A percentile compares a stretch with the other conserved stretches of the same genome.
Conservation (phyloP, 129 eudicot species). For the Lonicera japonica region DNA sequence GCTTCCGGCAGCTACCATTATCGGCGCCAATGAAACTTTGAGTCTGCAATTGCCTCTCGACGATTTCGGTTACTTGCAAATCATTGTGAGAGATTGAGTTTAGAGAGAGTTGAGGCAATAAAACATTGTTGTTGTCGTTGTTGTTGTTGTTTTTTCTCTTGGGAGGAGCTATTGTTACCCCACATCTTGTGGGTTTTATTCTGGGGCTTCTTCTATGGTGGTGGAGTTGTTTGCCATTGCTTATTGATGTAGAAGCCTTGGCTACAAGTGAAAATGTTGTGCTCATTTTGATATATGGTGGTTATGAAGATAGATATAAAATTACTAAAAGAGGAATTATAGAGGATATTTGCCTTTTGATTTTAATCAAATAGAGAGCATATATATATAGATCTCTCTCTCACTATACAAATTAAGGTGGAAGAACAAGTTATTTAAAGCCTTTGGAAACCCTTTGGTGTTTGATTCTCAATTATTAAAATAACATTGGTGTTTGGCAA, state of each 20-base stretch:
- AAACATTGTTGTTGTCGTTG: background rate
- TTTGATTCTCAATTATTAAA: background rate
- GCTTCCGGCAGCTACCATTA: conserved; percentile 15
- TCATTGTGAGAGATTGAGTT: conserved; percentile 47
- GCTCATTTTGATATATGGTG: conserved; percentile 28
- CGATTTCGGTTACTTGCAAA: conserved; percentile 48
- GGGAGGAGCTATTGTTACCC: conserved; percentile 38
- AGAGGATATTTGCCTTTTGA: background rate
- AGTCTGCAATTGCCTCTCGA: conserved; percentile 41
- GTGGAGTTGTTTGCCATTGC: conserved; percentile 18
- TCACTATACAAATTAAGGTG: background rate
- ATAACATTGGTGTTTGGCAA: no score
- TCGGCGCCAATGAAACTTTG: conserved; percentile 1
- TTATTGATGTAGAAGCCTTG: conserved; percentile 13
- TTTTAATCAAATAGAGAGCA: no score
- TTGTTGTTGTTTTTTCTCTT: no score
- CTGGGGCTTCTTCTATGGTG: conserved; percentile 14
- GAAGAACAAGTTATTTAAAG: background rate
- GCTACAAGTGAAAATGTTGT: conserved; percentile 32
- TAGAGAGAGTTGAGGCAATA: conserved; percentile 36
- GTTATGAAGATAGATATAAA: background rate
- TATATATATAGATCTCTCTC: background rate
- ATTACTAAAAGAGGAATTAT: background rate
- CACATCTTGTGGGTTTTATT: conserved; percentile 25
- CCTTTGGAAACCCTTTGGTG: conserved; percentile 3